Percentiles rank a stretch among this genome's conserved stretches.
These are phyloP conservation scores for Ceratocystis colombiana DNA, from an alignment of 2,329 filamentous ascomycete genomes.

Conservation along the genomic window DNA sequence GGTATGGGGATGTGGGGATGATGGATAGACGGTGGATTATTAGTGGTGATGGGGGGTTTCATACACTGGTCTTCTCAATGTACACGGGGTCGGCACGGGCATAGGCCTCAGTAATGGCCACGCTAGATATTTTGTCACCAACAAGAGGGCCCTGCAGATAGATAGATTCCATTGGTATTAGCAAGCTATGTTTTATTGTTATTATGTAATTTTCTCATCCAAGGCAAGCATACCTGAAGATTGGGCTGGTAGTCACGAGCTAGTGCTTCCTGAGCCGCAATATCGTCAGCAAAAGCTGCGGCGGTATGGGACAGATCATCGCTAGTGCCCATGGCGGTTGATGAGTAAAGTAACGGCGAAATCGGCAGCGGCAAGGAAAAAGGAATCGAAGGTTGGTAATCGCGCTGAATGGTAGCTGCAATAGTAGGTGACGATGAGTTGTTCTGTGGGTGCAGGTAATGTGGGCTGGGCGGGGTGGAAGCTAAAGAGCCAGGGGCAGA, in stretches of 20 bases:
- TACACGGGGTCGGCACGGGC: conserved; percentile 77
- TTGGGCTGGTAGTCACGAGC: conserved; percentile 49
- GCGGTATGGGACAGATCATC: conserved; percentile 29
- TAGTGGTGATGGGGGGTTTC: conserved; percentile 28
- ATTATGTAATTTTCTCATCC: background rate
- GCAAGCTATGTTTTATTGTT: background rate
- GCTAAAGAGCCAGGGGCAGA: conserved; percentile 11
- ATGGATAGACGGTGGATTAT: background rate
- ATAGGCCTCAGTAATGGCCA: conserved; percentile 73
- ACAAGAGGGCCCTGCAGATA: conserved; percentile 64
- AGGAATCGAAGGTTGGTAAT: conserved; percentile 8
- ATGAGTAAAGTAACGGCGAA: conserved; percentile 19
- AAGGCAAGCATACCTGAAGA: conserved; percentile 41
- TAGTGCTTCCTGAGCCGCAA: conserved; percentile 51
- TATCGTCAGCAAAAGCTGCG: conserved; percentile 33
- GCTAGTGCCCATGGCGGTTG: conserved; percentile 33
- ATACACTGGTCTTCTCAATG: conserved; percentile 75
- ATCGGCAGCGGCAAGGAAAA: conserved; percentile 20
- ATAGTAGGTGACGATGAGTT: conserved; percentile 14
- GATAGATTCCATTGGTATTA: conserved; percentile 29
- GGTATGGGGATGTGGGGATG: too few species aligned
- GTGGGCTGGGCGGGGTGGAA: conserved; percentile 11
- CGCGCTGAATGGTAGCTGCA: background rate
- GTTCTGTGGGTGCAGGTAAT: conserved; percentile 13
- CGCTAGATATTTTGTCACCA: conserved; percentile 65